A percentile compares a stretch with the other conserved stretches of the same genome.
These are phyloP conservation scores for Miscanthus lutarioriparius DNA, from an alignment of 176 grass and related monocot genomes.

Conservation along the genomic window DNA sequence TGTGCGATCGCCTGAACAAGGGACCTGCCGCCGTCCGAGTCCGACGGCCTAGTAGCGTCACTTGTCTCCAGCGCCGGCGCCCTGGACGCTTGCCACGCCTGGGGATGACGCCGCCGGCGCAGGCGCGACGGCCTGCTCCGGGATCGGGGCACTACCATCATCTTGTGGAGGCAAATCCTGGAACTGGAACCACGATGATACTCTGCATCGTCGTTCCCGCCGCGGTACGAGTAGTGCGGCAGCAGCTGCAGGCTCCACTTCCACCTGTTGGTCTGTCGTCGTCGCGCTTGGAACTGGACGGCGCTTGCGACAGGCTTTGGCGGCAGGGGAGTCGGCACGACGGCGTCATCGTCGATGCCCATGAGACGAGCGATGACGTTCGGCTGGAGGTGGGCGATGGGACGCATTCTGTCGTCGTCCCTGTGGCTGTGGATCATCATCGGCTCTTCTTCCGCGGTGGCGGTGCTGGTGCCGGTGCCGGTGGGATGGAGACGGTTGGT, in stretches of 20 bases:
- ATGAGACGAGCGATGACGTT: slow-evolving; percentile 76
- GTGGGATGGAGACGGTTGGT: not conserved
- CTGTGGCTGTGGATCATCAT: slow-evolving; percentile 24
- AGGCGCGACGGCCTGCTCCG: not conserved
- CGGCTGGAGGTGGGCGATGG: slow-evolving; percentile 39
- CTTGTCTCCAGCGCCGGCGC: not conserved
- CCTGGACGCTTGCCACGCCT: slow-evolving; percentile 64
- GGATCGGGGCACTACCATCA: too few relatives aligned
- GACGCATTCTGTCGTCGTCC: too few relatives aligned
- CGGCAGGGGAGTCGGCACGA: not conserved
- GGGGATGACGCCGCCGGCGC: slow-evolving; percentile 30
- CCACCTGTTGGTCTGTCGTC: not conserved
- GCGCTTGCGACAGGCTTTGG: not conserved
- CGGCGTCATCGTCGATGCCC: slow-evolving; percentile 60
- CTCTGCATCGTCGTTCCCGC: not conserved
- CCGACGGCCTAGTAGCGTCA: not conserved
- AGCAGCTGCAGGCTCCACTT: slow-evolving; percentile 17
- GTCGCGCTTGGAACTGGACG: not conserved
- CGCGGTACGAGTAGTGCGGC: not conserved
- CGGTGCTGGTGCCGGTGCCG: too few relatives aligned
- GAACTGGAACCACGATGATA: not conserved
- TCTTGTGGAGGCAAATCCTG: slow-evolving; percentile 1
- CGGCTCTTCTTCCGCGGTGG: not conserved
- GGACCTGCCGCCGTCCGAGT: slow-evolving; percentile 15
- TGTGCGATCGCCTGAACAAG: slow-evolving; percentile 58